These are phyloP conservation scores for Geopyxis carbonaria DNA, from an alignment of 495 filamentous ascomycete genomes.

Conservation along the genomic window DNA sequence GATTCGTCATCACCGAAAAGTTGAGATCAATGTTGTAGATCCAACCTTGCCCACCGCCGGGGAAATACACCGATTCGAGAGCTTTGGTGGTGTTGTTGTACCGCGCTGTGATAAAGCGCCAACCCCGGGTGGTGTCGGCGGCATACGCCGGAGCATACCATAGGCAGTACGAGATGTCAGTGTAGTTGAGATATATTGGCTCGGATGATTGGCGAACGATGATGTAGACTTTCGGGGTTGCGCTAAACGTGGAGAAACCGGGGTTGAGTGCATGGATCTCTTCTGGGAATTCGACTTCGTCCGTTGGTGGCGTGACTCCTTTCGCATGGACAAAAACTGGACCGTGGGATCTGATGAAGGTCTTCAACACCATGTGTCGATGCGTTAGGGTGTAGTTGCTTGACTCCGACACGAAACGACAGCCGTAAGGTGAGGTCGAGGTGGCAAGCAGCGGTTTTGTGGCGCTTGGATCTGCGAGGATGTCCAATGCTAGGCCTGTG, in stretches of 20 bases:
- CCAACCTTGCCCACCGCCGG: neutral
- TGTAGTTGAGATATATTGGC: neutral
- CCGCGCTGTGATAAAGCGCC: neutral
- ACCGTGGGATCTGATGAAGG: neutral
- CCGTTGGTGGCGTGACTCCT: neutral
- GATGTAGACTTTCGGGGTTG: neutral
- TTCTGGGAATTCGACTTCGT: too few relatives aligned
- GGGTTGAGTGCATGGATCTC: too few relatives aligned
- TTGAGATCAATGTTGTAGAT: neutral
- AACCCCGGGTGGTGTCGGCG: neutral
- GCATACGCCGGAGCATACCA: neutral
- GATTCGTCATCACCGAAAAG: neutral
- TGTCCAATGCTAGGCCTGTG: neutral
- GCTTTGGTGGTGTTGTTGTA: neutral
- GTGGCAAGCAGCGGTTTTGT: neutral
- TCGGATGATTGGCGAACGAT: neutral
- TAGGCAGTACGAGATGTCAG: neutral
- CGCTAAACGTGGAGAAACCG: neutral
- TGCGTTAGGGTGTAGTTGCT: neutral
- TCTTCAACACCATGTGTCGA: neutral
- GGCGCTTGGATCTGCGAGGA: neutral
- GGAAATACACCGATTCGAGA: neutral
- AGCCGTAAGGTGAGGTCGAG: neutral
- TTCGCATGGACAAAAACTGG: neutral
- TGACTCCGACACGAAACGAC: neutral